Evolutionary conservation across 345 rosid species (phyloP), one percentile per base, ranked within the genome.

Genomic region (Eucalyptus brandiana): DNA sequence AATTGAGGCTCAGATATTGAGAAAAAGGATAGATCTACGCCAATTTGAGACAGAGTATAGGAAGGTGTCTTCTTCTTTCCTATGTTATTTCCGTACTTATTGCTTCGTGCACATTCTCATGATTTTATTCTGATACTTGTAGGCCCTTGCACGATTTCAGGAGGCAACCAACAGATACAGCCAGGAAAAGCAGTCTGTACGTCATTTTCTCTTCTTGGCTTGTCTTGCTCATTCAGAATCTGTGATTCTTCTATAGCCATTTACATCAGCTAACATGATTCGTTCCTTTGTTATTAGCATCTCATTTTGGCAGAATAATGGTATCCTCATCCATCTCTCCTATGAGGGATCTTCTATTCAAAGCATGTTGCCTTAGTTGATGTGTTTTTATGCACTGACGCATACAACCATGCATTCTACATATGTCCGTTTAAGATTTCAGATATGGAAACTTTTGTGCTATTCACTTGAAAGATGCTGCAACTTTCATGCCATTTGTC

Each of bases 1-100:
- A 87, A 91, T 97, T 72, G 99, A 98, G 93, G 94, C 98, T 89
- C 97, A 95, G 89, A 98, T 98, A 87, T 91, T 98, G 91, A 93
- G 95, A 91, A 98, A 98, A 95, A 95, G 99, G 93, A 98, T 89
- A 45, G 99, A 98, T 88, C 89, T 98, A 89, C 96, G 99, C 48
- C 99, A 97, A 91, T 98, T 98, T 90, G 99, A 98, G 90, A 96
- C 96, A 17, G 99, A 96, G 88, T 98, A 98, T 93, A 95, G 99
- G 93, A 96, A 96, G 94, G 99, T 96, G 93, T 86, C 9, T 47
- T 88, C 88, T 89, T 40, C 76, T 60, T 72, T 89, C 88, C 67
- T 69, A 19, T 62, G 26, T 47, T 54, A 60, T 48, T 32, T 69
- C 48, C 42, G 5, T 17, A 34, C 60, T 80, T 81, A 34, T 30